Percentiles rank a stretch among this genome's conserved stretches.
Conservation (phyloP, 2,329 filamentous ascomycete species). For the Rhinocladiella similis region DNA sequence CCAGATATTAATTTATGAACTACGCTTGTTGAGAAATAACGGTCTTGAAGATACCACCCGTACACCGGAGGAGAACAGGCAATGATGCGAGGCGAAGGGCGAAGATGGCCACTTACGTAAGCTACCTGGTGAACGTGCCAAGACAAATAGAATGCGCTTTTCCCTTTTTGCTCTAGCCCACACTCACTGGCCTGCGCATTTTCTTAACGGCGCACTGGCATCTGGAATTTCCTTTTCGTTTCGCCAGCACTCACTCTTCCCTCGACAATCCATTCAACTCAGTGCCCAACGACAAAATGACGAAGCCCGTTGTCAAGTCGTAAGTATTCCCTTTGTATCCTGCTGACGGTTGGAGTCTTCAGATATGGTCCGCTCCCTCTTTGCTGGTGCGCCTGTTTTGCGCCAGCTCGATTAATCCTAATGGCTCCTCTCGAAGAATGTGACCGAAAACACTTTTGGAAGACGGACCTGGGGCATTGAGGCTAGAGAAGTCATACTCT, state of each 20-base stretch:
- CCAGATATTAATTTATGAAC: not conserved
- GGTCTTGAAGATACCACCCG: not conserved
- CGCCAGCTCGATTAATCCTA: constrained; percentile 79
- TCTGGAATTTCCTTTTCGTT: constrained; percentile 16
- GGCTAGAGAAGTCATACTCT: constrained; percentile 64
- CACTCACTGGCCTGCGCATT: constrained; percentile 2
- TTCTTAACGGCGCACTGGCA: not conserved
- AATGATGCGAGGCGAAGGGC: too few relatives aligned
- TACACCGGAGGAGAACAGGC: not conserved
- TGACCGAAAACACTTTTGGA: constrained; percentile 30
- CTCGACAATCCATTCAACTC: constrained; percentile 41
- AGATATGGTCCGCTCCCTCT: constrained; percentile 77
- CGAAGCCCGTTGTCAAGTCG: constrained; percentile 49
- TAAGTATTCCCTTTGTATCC: constrained; percentile 57
- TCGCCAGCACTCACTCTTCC: constrained; percentile 13
- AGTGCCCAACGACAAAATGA: constrained; percentile 56
- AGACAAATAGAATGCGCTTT: constrained; percentile 3
- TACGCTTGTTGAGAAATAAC: not conserved
- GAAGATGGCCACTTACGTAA: not conserved
- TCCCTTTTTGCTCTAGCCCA: constrained; percentile 3
- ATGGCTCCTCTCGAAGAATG: constrained; percentile 48
- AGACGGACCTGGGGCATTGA: constrained; percentile 66
- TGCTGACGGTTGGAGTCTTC: constrained; percentile 52
- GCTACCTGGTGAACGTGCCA: not conserved
- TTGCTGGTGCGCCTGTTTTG: constrained; percentile 66